A percentile compares a stretch with the other conserved stretches of the same genome.
These are phyloP conservation scores for Crassisporium funariophilum DNA, from an alignment of 768 basidiomycete genomes.

Conservation along the genomic window DNA sequence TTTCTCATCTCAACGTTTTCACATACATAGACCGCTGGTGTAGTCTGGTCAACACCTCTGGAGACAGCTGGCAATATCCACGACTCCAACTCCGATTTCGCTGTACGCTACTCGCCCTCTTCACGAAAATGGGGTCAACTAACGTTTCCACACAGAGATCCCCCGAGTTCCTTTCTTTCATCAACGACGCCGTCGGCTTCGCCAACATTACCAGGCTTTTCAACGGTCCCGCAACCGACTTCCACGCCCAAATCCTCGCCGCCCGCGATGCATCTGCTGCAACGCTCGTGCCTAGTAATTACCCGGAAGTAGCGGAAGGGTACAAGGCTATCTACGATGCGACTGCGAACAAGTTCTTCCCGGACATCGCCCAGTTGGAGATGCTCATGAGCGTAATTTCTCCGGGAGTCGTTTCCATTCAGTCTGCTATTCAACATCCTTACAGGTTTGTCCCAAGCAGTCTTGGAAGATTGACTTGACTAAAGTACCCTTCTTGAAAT, in stretches of 20 bases:
- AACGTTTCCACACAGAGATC: conserved; percentile 22
- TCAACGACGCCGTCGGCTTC: conserved; percentile 68
- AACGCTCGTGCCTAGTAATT: conserved; percentile 43
- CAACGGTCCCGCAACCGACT: conserved; percentile 20
- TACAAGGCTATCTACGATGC: conserved; percentile 56
- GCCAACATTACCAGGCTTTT: conserved; percentile 53
- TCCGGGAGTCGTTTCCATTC: conserved; percentile 46
- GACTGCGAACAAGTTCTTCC: conserved; percentile 39
- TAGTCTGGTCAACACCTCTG: conserved; percentile 24
- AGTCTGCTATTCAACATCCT: conserved; percentile 67
- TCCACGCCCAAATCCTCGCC: conserved; percentile 24
- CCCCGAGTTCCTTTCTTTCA: conserved; percentile 49
- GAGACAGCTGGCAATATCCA: conserved; percentile 39
- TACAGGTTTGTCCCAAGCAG: conserved; percentile 37
- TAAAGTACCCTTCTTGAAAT: conserved; percentile 1
- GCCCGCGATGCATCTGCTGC: conserved; percentile 28
- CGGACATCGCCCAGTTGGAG: conserved; percentile 56
- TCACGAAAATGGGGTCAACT: background rate
- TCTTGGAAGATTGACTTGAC: no score
- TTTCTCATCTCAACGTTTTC: background rate
- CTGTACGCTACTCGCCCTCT: conserved; percentile 22
- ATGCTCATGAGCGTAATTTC: conserved; percentile 45
- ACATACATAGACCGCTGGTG: conserved; percentile 25
- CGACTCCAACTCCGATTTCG: conserved; percentile 28
- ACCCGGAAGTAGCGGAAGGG: conserved; percentile 49